A percentile compares a stretch with the other conserved stretches of the same genome.
Conservation (phyloP, 208 protist species). For the Porcisia deanei region DNA sequence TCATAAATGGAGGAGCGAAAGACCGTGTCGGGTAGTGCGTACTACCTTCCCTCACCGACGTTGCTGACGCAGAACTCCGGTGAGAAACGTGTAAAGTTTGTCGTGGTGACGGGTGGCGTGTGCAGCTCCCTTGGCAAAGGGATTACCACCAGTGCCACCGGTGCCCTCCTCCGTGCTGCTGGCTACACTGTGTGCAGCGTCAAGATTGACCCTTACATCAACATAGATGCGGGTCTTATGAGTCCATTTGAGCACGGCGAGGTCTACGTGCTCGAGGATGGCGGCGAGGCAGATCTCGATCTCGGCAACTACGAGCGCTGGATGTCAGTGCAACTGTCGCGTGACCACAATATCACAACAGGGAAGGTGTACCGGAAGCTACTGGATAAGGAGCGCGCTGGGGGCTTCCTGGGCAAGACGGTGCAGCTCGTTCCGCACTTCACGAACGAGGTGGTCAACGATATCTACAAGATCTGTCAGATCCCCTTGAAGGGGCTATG, state of each 20-base stretch:
- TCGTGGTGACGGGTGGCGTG: constrained; percentile 98
- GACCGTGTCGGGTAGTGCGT: constrained; percentile 59
- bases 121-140: constrained; percentile 99
- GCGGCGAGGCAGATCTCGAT: constrained; percentile 97
- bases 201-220: constrained; percentile 99
- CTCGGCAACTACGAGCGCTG: constrained; percentile 99
- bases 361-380: constrained; percentile 98
- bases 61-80: constrained; percentile 41
- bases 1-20: constrained; percentile 43
- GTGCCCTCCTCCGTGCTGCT: constrained; percentile 79
- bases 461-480: constrained; percentile 89
- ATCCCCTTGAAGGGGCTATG: constrained; percentile 78
- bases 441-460: constrained; percentile 91
- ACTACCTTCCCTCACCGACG: constrained; percentile 84
- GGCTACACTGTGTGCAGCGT: constrained; percentile 96
- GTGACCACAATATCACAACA: constrained; percentile 99
- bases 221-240: constrained; percentile 95
- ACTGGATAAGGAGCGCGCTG: constrained; percentile 95
- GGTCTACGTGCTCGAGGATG: constrained; percentile 99
- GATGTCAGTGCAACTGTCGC: constrained; percentile 93
- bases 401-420: constrained; percentile 99
- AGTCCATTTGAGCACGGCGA: constrained; percentile 98
- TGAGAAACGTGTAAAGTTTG: constrained; percentile 86
- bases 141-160: constrained; percentile 84
- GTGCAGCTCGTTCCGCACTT: constrained; percentile 98